These are phyloP conservation scores for Liquidambar formosana DNA, from an alignment of 164 flowering plant genomes.

Conservation along the genomic window DNA sequence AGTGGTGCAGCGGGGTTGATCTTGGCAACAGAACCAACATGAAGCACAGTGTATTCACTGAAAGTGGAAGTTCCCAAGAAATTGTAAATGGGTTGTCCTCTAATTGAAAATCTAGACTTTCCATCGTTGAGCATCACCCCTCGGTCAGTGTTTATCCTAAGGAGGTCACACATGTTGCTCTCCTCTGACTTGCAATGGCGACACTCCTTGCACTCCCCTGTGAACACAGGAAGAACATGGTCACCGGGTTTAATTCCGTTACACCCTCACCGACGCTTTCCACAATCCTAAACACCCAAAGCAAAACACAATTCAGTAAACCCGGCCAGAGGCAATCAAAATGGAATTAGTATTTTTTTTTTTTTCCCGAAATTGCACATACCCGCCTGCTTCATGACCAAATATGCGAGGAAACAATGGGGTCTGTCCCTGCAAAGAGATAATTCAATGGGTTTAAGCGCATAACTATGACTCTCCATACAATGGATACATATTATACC, in stretches of 20 bases:
- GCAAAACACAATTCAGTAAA: background rate
- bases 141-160: conserved; percentile 62
- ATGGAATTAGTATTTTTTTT: background rate
- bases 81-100: conserved; percentile 63
- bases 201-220: conserved; percentile 66
- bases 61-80: conserved; percentile 68
- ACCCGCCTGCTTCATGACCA: conserved; percentile 69
- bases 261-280: conserved; percentile 75
- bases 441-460: background rate
- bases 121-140: conserved; percentile 68
- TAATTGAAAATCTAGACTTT: conserved; percentile 52
- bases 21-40: conserved; percentile 57
- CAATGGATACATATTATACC: too few relatives aligned
- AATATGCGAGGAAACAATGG: conserved; percentile 55
- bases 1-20: conserved; percentile 63
- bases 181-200: conserved; percentile 62
- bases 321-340: background rate
- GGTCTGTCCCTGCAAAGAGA: conserved; percentile 42
- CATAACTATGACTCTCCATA: too few relatives aligned
- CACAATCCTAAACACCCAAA: conserved; percentile 28
- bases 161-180: conserved; percentile 73
- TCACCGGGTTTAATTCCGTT: conserved; percentile 55
- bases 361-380: conserved; percentile 5
- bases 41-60: conserved; percentile 60
- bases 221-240: conserved; percentile 71